These are phyloP conservation scores for Flueggea neowawraea DNA, from an alignment of 441 rosid genomes.

Conservation along the genomic window DNA sequence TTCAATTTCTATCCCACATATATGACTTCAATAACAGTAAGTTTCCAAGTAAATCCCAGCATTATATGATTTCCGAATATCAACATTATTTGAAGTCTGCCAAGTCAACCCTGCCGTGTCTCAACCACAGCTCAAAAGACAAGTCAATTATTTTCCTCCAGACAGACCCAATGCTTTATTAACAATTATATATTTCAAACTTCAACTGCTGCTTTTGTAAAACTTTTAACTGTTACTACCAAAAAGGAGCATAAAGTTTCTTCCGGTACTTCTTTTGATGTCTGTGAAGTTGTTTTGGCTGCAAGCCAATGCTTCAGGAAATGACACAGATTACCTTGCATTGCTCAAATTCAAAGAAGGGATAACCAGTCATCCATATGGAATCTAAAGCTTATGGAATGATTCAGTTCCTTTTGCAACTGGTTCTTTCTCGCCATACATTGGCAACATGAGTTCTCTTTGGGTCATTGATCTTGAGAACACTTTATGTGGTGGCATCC, in stretches of 20 bases:
- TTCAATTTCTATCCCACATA: too few relatives aligned
- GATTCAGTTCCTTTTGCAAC: constrained; percentile 5
- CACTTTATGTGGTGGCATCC: not conserved
- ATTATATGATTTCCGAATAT: too few relatives aligned
- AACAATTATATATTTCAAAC: too few relatives aligned
- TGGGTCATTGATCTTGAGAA: not conserved
- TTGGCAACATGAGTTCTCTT: constrained; percentile 15
- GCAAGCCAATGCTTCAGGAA: not conserved
- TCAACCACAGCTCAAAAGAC: too few relatives aligned
- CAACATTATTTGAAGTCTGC: too few relatives aligned
- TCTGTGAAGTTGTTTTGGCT: not conserved
- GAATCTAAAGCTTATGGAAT: constrained; percentile 8
- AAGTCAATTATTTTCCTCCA: too few relatives aligned
- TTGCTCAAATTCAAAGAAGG: constrained; percentile 6
- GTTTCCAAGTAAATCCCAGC: too few relatives aligned
- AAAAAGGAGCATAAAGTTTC: not conserved
- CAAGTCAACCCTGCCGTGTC: too few relatives aligned
- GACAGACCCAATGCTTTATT: too few relatives aligned
- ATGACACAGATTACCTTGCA: constrained; percentile 6
- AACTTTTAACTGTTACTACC: too few relatives aligned
- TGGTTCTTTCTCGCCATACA: constrained; percentile 11
- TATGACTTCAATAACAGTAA: too few relatives aligned
- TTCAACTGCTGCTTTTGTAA: too few relatives aligned
- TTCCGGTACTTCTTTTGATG: not conserved
- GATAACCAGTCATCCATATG: constrained; percentile 3